Percentiles rank a stretch among this genome's conserved stretches.
phyloP scores from a whole-genome alignment of 2,329 filamentous ascomycete species.

The Aspergillus tanneri region DNA sequence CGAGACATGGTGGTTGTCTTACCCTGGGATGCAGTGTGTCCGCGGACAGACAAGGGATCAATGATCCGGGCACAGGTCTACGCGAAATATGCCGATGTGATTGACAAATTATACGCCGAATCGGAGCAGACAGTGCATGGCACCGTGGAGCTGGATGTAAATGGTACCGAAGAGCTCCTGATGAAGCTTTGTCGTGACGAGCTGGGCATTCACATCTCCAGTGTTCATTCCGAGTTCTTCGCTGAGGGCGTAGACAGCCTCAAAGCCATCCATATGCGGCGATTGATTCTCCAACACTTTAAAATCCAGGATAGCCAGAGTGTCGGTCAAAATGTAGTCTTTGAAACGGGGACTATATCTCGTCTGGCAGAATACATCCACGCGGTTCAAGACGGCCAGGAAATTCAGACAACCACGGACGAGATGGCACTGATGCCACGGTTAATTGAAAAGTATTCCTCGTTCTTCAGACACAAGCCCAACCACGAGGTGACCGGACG shows the following conservation, averaged over 20 bases:
- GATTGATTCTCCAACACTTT: slow-evolving; percentile 43
- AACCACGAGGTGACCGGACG: slow-evolving; percentile 20
- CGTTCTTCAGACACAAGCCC: slow-evolving; percentile 36
- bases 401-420: slow-evolving; percentile 14
- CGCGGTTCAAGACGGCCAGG: slow-evolving; percentile 28
- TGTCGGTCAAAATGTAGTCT: slow-evolving; percentile 43
- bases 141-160: slow-evolving; percentile 33
- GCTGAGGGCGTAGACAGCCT: slow-evolving; percentile 49
- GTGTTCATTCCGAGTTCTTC: slow-evolving; percentile 44
- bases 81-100: slow-evolving; percentile 44
- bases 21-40: slow-evolving; percentile 40
- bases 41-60: slow-evolving; percentile 55
- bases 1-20: slow-evolving; percentile 43
- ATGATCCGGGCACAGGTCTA: slow-evolving; percentile 54
- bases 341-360: slow-evolving; percentile 42
- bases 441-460: slow-evolving; percentile 49
- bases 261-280: slow-evolving; percentile 48
- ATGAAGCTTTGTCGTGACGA: slow-evolving; percentile 30
- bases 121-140: slow-evolving; percentile 20
- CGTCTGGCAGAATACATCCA: slow-evolving; percentile 38
- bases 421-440: slow-evolving; percentile 39
- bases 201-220: slow-evolving; percentile 33
- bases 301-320: slow-evolving; percentile 31
- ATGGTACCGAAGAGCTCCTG: slow-evolving; percentile 36
- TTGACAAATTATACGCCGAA: slow-evolving; percentile 36